Conservation (phyloP, 371 early-diverging fungal genomes). For the Mucor ambiguus region DNA sequence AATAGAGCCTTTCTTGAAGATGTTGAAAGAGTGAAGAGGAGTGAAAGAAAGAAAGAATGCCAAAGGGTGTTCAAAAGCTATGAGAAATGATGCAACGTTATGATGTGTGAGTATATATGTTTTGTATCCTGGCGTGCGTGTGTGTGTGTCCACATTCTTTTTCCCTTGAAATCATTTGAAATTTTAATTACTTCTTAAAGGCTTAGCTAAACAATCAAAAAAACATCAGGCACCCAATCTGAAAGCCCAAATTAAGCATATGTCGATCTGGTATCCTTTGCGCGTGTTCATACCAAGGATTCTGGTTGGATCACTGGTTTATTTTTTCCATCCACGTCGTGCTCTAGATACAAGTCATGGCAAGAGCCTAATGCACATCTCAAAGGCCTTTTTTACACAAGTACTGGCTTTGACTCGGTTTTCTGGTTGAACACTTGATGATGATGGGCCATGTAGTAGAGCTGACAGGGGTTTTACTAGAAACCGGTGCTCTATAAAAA, state of each 20-base stretch:
- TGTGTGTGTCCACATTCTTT: neutral
- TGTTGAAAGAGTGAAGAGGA: neutral
- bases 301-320: slow-evolving; percentile 13
- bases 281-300: slow-evolving; percentile 11
- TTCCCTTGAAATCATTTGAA: slow-evolving; percentile 8
- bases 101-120: neutral
- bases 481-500: too few relatives aligned
- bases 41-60: neutral
- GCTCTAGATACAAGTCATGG: neutral
- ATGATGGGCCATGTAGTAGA: too few relatives aligned
- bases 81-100: neutral
- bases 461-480: too few relatives aligned
- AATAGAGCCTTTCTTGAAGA: slow-evolving; percentile 1
- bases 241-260: slow-evolving; percentile 13
- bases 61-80: neutral
- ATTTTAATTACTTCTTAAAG: slow-evolving; percentile 1
- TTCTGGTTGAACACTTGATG: too few relatives aligned
- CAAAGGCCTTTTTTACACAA: neutral
- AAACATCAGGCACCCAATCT: slow-evolving; percentile 9
- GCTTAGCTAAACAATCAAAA: slow-evolving; percentile 9
- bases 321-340: slow-evolving; percentile 1
- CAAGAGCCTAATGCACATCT: neutral
- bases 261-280: slow-evolving; percentile 11
- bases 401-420: neutral
- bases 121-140: neutral